phyloP scores from a whole-genome alignment of 2,329 filamentous ascomycete species.

The Anisogramma anomala region DNA sequence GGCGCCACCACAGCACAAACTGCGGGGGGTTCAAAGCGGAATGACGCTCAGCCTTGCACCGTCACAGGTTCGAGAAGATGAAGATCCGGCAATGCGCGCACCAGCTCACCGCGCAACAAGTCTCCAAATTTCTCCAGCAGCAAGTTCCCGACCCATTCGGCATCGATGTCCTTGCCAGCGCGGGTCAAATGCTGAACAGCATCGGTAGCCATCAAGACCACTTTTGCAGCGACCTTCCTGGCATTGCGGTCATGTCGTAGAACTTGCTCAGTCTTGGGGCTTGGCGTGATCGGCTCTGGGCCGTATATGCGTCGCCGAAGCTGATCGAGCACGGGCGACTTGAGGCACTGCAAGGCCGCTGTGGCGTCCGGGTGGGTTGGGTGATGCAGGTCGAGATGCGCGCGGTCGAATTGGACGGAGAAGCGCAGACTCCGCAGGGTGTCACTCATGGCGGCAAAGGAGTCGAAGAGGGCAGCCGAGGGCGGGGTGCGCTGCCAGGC shows the following conservation, averaged over 20 bases:
- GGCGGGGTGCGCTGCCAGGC: constrained; percentile 34
- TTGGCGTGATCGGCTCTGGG: constrained; percentile 14
- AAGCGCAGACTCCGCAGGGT: constrained; percentile 23
- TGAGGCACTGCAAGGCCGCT: constrained; percentile 30
- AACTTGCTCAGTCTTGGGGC: no score
- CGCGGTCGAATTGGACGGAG: constrained; percentile 32
- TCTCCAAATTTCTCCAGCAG: constrained; percentile 22
- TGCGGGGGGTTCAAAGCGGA: not conserved
- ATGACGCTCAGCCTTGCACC: not conserved
- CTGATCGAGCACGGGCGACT: constrained; percentile 14
- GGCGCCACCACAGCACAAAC: not conserved
- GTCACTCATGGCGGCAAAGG: constrained; percentile 35
- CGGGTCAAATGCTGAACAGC: constrained; percentile 34
- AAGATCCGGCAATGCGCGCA: not conserved
- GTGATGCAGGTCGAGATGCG: constrained; percentile 44
- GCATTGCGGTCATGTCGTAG: constrained; percentile 17
- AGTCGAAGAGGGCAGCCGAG: constrained; percentile 38
- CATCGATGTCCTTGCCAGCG: constrained; percentile 29
- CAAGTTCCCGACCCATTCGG: constrained; percentile 24
- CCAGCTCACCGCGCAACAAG: constrained; percentile 1
- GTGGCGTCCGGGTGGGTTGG: constrained; percentile 37
- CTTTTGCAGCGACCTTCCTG: constrained; percentile 16
- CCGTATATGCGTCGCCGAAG: constrained; percentile 18
- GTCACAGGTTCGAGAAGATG: not conserved
- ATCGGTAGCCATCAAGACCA: constrained; percentile 32